phyloP scores from a whole-genome alignment of 768 basidiomycete genomes.

The Leccinum broughii region DNA sequence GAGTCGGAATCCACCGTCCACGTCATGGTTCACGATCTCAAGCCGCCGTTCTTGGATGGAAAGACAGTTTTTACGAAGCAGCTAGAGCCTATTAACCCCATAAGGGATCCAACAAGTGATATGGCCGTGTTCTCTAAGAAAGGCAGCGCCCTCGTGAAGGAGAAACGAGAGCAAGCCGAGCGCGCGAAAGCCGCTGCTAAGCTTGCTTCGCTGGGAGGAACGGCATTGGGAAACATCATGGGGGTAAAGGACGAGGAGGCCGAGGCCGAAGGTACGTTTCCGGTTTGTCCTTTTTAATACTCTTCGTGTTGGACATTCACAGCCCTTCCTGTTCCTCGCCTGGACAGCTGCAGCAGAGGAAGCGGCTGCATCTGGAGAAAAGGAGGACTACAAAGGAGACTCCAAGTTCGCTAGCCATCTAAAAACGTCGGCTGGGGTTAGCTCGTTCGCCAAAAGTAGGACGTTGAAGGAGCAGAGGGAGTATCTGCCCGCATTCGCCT shows the following conservation, averaged over 20 bases:
- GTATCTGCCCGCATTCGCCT: slow-evolving; percentile 96
- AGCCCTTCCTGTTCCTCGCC: slow-evolving; percentile 43
- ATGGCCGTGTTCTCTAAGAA: slow-evolving; percentile 97
- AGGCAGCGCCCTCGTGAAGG: slow-evolving; percentile 91
- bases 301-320: slow-evolving; percentile 79
- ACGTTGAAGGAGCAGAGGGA: slow-evolving; percentile 95
- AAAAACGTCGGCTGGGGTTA: slow-evolving; percentile 75
- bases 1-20: slow-evolving; percentile 96
- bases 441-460: slow-evolving; percentile 75
- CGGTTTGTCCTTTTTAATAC: slow-evolving; percentile 17
- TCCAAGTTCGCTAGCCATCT: slow-evolving; percentile 97
- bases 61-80: slow-evolving; percentile 96
- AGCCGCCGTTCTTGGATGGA: slow-evolving; percentile 97
- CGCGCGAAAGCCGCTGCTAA: slow-evolving; percentile 96
- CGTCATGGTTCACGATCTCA: slow-evolving; percentile 95
- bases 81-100: slow-evolving; percentile 95
- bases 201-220: slow-evolving; percentile 88
- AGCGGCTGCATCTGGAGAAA: slow-evolving; percentile 48
- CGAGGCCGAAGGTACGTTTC: slow-evolving; percentile 80
- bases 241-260: slow-evolving; percentile 95
- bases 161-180: slow-evolving; percentile 96
- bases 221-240: slow-evolving; percentile 95
- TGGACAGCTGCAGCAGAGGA: slow-evolving; percentile 53
- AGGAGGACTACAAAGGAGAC: slow-evolving; percentile 84
- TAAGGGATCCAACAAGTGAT: slow-evolving; percentile 90